Base-by-base conservation (phyloP, 2,329 filamentous ascomycete genomes). In the Fusarium bulbicola region DNA sequence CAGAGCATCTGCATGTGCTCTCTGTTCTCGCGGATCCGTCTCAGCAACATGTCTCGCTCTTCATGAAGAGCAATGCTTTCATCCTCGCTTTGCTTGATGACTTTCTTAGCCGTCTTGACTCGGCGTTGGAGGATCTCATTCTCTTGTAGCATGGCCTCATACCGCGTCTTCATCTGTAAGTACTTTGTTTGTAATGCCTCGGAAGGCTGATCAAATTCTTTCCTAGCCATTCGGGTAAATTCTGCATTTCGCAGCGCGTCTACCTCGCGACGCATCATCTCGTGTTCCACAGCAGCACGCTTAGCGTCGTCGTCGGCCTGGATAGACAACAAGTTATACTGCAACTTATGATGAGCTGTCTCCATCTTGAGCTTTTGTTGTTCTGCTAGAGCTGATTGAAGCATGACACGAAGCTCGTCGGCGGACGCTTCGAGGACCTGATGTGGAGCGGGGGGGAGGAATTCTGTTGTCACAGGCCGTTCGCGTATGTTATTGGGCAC, bases 211-310 rank as follows among this genome's bases (percentile, higher is more conserved):
- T 84, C 86, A 63, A 88, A 82, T 66, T 90, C 87, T 28, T 85
- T 85, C 50, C 86, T 85, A 8, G 87, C 87, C 68, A 92, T 90
- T 58, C 88, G 89, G 58, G 90, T 89, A 79, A 92, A 89, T 78
- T 96, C 93, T 20, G 91, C 91, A 70, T 88, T 87, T 68, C 95
- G 92, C 34, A 98, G 85, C 18, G 95, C 93, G 70, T 97, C 93
- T 26, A 97, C 92, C 82, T 98, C 95, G 28, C 93, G 89, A 70
- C 94, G 90, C n/a, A 92, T 92, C 89, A 98, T 95, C 73, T 96
- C 93, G 77, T 97, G 93, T 82, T 98, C 95, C 10, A 98, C 95
- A 40, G 92, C 92, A 74, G 95, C 94, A 32, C 95, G 91, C 82
- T 97, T 95, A 15, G 94, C 90, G 36, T 95, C 92, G 75, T 97